These are phyloP conservation scores for Danielia reshetovae DNA, from an alignment of 805 yeast genomes.

Conservation along the genomic window DNA sequence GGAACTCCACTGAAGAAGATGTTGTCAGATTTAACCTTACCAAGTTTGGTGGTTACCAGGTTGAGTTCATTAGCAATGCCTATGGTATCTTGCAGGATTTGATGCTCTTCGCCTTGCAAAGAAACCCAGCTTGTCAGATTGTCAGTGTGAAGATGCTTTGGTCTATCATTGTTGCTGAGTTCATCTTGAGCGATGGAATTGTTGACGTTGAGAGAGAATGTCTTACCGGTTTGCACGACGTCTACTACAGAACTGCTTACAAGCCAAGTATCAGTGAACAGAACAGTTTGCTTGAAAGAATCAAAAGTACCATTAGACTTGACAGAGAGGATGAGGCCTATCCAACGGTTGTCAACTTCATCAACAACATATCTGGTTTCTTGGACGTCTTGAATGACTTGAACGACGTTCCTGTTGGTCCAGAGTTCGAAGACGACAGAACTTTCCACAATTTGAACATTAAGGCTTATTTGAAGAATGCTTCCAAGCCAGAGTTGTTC, in stretches of 20 bases:
- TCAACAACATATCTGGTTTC: conserved; percentile 56
- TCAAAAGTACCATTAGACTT: conserved; percentile 47
- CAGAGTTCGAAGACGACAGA: conserved; percentile 84
- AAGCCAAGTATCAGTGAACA: conserved; percentile 57
- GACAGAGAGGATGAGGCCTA: conserved; percentile 66
- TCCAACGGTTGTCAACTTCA: conserved; percentile 43
- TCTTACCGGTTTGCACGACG: conserved; percentile 58
- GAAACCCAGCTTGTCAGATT: conserved; percentile 54
- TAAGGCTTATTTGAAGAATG: conserved; percentile 71
- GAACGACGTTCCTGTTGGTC: conserved; percentile 70
- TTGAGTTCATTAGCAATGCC: conserved; percentile 53
- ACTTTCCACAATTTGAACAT: conserved; percentile 75
- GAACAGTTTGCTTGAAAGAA: conserved; percentile 45
- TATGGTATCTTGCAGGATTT: conserved; percentile 61
- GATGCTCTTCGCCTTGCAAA: conserved; percentile 64
- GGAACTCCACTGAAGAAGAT: conserved; percentile 55
- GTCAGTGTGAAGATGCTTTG: conserved; percentile 66
- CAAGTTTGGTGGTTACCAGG: conserved; percentile 69
- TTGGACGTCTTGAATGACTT: conserved; percentile 62
- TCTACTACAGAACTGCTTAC: conserved; percentile 55
- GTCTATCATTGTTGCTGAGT: conserved; percentile 68
- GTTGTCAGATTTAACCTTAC: conserved; percentile 53
- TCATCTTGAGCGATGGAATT: conserved; percentile 52
- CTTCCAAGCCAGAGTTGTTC: conserved; percentile 74
- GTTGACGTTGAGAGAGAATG: conserved; percentile 61